Evolutionary conservation across 805 yeast species (phyloP), one percentile per base, ranked within the genome.

Genomic region (Saturnispora serradocipensis): DNA sequence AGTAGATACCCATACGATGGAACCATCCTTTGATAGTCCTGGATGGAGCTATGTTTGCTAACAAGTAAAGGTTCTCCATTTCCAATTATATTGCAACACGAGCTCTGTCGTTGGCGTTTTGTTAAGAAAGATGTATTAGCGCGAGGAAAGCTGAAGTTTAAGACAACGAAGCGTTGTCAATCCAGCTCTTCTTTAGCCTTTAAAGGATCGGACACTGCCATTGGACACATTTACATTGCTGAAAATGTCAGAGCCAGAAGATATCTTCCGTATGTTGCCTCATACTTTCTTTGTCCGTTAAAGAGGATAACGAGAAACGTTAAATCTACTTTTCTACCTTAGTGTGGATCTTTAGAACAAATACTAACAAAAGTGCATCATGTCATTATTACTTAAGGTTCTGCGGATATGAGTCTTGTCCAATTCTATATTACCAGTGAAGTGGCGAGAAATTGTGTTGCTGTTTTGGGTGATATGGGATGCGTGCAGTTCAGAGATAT

Each of bases 371-470:
- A 10, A 42, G n/a, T 36, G 22, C 39, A 30, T 36, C 18, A 13
- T 34, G 25, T 24, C 11, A n/a, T 6, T n/a, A 11, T 10, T 47
- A 30, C 39, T 52, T 36, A 35, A 71, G 75, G 96, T 75, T 90
- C 98, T 53, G 98, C 98, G 84, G 95, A 87, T 63, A 95, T 93
- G 98, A 81, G 95, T 46, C 78, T 90, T 60, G 86, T 91, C 49
- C 97, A 93, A 72, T 74, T 93, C 59, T 91, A 88, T 67, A 81
- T 93, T 54, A 91, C 98, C 8, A 82, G 87, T 27, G 99, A 93
- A 69, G 83, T 86, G 43, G 80, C 96, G 7, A 75, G 97, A 56
- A 95, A 89, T 54, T 80, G 88, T 38, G 84, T 89, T n/a, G 79
- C 88, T 53, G 80, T 87, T 27, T 72, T 93, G 36, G 99, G 99